phyloP scores from a whole-genome alignment of 805 yeast genomes.

The Lachancea nothofagi region DNA sequence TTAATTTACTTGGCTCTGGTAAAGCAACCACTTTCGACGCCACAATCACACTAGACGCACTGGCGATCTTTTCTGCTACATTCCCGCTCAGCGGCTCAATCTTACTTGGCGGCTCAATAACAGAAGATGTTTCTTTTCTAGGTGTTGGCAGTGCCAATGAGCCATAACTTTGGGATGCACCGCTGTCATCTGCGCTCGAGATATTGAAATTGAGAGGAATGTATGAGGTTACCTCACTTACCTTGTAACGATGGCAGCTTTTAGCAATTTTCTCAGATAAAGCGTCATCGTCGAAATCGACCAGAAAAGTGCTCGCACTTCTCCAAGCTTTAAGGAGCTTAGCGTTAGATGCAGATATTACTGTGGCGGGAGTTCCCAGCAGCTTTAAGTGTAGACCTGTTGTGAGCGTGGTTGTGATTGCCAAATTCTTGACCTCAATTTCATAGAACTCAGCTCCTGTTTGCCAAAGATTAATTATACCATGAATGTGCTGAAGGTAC shows the following conservation, averaged over 20 bases:
- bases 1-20: too few relatives aligned
- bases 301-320: background rate
- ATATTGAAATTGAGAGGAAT: slow-evolving; percentile 19
- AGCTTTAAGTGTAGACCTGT: background rate
- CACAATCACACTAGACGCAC: too few relatives aligned
- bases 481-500: background rate
- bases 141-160: background rate
- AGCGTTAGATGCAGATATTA: background rate
- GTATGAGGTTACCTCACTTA: slow-evolving; percentile 31
- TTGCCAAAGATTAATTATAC: background rate
- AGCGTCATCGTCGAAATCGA: background rate
- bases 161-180: background rate
- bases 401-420: background rate
- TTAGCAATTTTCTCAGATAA: background rate
- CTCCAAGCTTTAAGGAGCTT: too few relatives aligned
- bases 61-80: too few relatives aligned
- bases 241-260: slow-evolving; percentile 19
- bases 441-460: background rate
- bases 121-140: background rate
- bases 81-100: background rate
- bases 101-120: background rate
- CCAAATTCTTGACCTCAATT: slow-evolving; percentile 2
- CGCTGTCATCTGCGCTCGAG: slow-evolving; percentile 4
- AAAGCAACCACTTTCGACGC: too few relatives aligned
- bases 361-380: background rate